Evolutionary conservation across 768 basidiomycete species (phyloP).

Genomic region (Pholiota microspora): DNA sequence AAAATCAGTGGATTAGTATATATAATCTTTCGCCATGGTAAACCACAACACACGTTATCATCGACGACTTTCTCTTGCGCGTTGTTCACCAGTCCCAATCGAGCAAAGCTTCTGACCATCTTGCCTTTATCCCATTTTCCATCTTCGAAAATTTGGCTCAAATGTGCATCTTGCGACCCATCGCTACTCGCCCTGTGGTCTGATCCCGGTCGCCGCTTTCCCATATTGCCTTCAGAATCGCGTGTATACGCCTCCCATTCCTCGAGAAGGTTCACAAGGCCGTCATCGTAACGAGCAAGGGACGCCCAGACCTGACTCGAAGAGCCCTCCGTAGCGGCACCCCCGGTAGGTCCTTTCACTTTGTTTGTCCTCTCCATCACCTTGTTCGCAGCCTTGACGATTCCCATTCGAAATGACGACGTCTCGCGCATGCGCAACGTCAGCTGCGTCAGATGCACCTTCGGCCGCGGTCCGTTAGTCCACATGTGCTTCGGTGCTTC

Average conservation of each 20-base stretch:
- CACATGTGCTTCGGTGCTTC: conserved; percentile 54
- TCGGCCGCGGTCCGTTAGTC: conserved; percentile 29
- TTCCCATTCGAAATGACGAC: conserved; percentile 44
- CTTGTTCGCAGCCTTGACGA: conserved; percentile 57
- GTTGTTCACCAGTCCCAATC: conserved; percentile 43
- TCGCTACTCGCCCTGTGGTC: conserved; percentile 24
- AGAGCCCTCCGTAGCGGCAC: conserved; percentile 23
- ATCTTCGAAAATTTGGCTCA: conserved; percentile 44
- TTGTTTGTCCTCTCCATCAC: conserved; percentile 46
- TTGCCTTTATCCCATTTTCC: conserved; percentile 71
- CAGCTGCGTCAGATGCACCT: conserved; percentile 56
- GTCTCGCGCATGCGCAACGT: conserved; percentile 59
- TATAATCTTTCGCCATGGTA: not conserved
- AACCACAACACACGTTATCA: conserved; percentile 28
- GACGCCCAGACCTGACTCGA: conserved; percentile 62
- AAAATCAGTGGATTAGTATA: not conserved
- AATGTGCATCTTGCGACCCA: conserved; percentile 27
- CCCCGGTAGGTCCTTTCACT: conserved; percentile 18
- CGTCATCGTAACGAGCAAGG: conserved; percentile 78
- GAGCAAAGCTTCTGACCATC: conserved; percentile 78
- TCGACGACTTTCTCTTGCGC: conserved; percentile 29
- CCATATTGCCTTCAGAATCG: conserved; percentile 34
- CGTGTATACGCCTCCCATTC: conserved; percentile 58
- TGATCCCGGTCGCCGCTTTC: conserved; percentile 25
- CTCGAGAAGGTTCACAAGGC: conserved; percentile 61